Evolutionary conservation across 177 flowering plant species (phyloP).

Genomic region (Tripterygium wilfordii): DNA sequence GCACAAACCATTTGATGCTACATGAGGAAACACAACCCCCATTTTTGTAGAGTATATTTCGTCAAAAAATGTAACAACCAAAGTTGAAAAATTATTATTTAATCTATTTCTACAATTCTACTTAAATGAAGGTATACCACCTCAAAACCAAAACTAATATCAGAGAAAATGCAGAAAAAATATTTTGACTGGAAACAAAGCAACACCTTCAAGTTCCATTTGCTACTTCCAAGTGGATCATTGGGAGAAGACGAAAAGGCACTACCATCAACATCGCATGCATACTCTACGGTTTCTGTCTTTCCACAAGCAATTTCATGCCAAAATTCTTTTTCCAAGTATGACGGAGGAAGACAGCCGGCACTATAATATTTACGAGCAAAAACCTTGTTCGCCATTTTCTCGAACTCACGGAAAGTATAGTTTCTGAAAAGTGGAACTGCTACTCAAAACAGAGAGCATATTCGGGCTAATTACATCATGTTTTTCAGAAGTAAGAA

Average conservation of each 20-base stretch:
- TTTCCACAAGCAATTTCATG: conserved; percentile 86
- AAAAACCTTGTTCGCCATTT: conserved; percentile 97
- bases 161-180: conserved; percentile 1
- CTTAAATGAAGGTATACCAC: neutral
- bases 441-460: conserved; percentile 17
- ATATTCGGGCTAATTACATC: neutral
- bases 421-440: conserved; percentile 68
- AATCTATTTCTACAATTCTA: too few relatives aligned
- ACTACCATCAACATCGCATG: conserved; percentile 99
- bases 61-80: too few relatives aligned
- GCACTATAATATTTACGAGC: conserved; percentile 85
- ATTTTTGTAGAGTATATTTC: too few relatives aligned
- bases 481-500: neutral
- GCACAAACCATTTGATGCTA: too few relatives aligned
- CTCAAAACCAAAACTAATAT: neutral
- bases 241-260: conserved; percentile 89
- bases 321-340: conserved; percentile 98
- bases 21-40: too few relatives aligned
- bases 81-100: too few relatives aligned
- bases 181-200: conserved; percentile 8
- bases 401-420: conserved; percentile 89
- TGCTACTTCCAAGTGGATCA: conserved; percentile 90
- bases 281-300: conserved; percentile 92
- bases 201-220: conserved; percentile 95
- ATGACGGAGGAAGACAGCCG: conserved; percentile 82